Evolutionary conservation across 352 stramenopile species (phyloP).

Genomic region (Phytophthora gonapodyides): DNA sequence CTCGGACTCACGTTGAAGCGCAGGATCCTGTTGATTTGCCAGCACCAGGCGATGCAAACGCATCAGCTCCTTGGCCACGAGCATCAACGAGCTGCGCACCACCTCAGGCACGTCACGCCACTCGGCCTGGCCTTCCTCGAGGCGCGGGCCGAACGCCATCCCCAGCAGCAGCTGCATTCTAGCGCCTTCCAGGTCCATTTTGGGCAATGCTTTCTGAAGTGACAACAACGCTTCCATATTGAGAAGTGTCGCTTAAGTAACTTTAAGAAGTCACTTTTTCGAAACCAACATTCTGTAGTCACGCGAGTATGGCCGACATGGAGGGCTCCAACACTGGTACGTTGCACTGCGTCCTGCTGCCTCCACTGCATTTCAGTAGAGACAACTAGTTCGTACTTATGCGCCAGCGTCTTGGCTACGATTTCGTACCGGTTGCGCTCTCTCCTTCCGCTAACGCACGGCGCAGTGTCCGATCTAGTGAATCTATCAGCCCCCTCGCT

Average conservation of each 20-base stretch:
- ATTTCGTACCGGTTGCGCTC: constrained; percentile 4
- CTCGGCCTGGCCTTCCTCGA: constrained; percentile 44
- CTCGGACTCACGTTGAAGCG: background rate
- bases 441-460: constrained; percentile 4
- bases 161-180: constrained; percentile 30
- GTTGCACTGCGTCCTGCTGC: constrained; percentile 1
- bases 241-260: too few relatives aligned
- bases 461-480: background rate
- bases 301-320: constrained; percentile 15
- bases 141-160: constrained; percentile 41
- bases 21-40: constrained; percentile 4
- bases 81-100: constrained; percentile 57
- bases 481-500: background rate
- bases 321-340: constrained; percentile 17
- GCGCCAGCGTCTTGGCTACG: background rate
- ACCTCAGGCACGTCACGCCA: constrained; percentile 54
- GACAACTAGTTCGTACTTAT: background rate
- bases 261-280: too few relatives aligned
- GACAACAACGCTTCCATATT: too few relatives aligned
- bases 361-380: background rate
- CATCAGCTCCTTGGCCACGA: constrained; percentile 53
- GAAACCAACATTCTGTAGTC: too few relatives aligned
- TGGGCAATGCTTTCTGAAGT: too few relatives aligned
- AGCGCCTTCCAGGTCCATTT: too few relatives aligned
- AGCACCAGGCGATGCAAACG: constrained; percentile 21